These are phyloP conservation scores for Pseudoperonospora humuli DNA, from an alignment of 352 stramenopile species.

Conservation along the genomic window DNA sequence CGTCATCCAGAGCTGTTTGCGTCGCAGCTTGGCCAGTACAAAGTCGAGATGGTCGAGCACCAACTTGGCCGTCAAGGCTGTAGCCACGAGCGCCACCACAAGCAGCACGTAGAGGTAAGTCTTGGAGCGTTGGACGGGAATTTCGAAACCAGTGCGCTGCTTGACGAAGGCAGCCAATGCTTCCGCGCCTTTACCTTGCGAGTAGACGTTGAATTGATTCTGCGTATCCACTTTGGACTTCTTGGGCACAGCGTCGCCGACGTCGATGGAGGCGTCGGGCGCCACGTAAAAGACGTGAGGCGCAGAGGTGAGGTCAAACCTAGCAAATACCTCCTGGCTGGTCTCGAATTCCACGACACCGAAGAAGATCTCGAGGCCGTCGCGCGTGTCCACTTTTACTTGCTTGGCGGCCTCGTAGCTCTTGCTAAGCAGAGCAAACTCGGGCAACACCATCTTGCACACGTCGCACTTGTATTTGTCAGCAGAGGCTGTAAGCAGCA, in stretches of 20 bases:
- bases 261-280: conserved; percentile 49
- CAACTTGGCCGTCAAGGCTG: conserved; percentile 45
- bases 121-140: conserved; percentile 66
- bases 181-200: conserved; percentile 62
- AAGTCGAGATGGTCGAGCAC: conserved; percentile 60
- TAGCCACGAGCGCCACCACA: conserved; percentile 18
- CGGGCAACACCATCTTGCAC: conserved; percentile 59
- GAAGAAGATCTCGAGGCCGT: conserved; percentile 73
- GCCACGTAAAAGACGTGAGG: conserved; percentile 70
- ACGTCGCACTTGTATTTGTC: conserved; percentile 73
- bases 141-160: conserved; percentile 78
- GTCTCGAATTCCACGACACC: conserved; percentile 67
- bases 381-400: conserved; percentile 62
- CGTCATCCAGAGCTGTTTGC: conserved; percentile 83
- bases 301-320: conserved; percentile 73
- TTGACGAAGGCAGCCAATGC: conserved; percentile 63
- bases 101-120: conserved; percentile 48
- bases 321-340: conserved; percentile 59
- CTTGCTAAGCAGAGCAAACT: conserved; percentile 56
- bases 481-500: conserved; percentile 67
- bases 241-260: conserved; percentile 33
- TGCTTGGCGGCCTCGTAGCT: conserved; percentile 62
- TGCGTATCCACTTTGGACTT: conserved; percentile 46
- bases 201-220: conserved; percentile 78
- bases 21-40: conserved; percentile 60